Evolutionary conservation across 75 land plant genomes (phyloP), one percentile per base, ranked within the genome.

Genomic region (Ceratopteris richardii): DNA sequence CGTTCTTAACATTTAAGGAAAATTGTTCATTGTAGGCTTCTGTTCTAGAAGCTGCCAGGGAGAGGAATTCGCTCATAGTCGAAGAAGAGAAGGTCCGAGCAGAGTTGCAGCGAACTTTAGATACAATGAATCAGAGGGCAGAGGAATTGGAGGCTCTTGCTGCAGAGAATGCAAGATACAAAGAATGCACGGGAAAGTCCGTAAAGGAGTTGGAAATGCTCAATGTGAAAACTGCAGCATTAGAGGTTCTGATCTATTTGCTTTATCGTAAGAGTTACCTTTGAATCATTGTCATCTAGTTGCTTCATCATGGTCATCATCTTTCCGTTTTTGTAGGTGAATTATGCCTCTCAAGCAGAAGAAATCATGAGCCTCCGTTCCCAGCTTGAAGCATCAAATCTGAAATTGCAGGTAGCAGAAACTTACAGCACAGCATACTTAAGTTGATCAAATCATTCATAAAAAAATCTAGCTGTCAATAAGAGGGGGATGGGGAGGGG

Each of bases 21-120:
- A n/a, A n/a, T n/a, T n/a, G n/a, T n/a, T n/a, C 14, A 10, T 40
- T 40, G 42, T 56, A 90, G 98, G 72, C 66, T 31, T 75, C 73
- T 39, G 66, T 83, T 48, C 87, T 78, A 51, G 96, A 82, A 39
- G 82, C 72, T 29, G 25, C 69, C 9, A 68, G 60, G 40, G 78
- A 90, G 52, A 81, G 62, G 37, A 85, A 86, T 57, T 60, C 42
- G 24, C 29, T 86, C 28, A 62, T 44, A 12, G 77, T 73, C 25
- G 98, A 94, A 53, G 67, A 71, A 54, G 74, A 58, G 1, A 62
- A 68, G 40, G 60, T 94, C 13, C 80, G 83, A 41, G 62, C 29
- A 19, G 96, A 90, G 50, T 56, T 94, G 42, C 96, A 81, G 57
- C 77, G 78, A 44, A 70, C 72, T 0, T 68, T 78, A 46, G 96